phyloP scores from a whole-genome alignment of 768 basidiomycete genomes.

The Russula dissimulans region DNA sequence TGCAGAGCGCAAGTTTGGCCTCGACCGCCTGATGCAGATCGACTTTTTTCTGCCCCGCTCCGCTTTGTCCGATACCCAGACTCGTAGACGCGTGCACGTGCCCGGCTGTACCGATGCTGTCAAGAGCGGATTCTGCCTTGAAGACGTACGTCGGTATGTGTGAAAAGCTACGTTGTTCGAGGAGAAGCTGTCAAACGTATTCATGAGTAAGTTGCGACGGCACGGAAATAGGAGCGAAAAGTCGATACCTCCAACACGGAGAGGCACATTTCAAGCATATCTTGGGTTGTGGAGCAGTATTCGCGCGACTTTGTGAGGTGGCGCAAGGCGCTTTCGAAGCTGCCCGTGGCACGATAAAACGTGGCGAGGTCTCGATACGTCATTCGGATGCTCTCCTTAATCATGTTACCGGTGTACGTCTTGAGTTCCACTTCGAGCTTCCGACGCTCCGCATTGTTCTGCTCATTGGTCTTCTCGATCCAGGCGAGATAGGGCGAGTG shows the following conservation, averaged over 20 bases:
- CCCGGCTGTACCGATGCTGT: conserved; percentile 37
- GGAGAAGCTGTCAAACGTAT: conserved; percentile 46
- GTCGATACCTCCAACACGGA: conserved; percentile 62
- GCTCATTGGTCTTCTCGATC: conserved; percentile 58
- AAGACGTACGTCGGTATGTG: conserved; percentile 88
- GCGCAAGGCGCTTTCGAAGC: conserved; percentile 61
- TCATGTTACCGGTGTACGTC: conserved; percentile 93
- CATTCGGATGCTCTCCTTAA: conserved; percentile 98
- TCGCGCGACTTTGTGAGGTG: conserved; percentile 89
- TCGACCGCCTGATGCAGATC: conserved; percentile 51
- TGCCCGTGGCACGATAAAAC: conserved; percentile 65
- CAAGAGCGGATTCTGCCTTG: conserved; percentile 91
- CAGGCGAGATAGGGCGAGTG: conserved; percentile 37
- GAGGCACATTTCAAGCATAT: conserved; percentile 90
- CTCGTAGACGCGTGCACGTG: conserved; percentile 4
- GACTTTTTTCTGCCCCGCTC: conserved; percentile 34
- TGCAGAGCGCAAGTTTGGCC: conserved; percentile 74
- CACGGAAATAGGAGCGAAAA: not conserved
- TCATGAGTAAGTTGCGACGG: conserved; percentile 2
- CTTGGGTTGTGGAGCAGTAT: conserved; percentile 82
- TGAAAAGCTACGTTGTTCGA: conserved; percentile 80
- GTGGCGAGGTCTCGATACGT: conserved; percentile 82
- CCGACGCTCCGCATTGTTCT: conserved; percentile 64
- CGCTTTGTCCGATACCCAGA: conserved; percentile 20
- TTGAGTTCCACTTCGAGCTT: conserved; percentile 91